A percentile compares a stretch with the other conserved stretches of the same genome.
phyloP scores from a whole-genome alignment of 2,329 filamentous ascomycete genomes.

The Thelonectria olida region DNA sequence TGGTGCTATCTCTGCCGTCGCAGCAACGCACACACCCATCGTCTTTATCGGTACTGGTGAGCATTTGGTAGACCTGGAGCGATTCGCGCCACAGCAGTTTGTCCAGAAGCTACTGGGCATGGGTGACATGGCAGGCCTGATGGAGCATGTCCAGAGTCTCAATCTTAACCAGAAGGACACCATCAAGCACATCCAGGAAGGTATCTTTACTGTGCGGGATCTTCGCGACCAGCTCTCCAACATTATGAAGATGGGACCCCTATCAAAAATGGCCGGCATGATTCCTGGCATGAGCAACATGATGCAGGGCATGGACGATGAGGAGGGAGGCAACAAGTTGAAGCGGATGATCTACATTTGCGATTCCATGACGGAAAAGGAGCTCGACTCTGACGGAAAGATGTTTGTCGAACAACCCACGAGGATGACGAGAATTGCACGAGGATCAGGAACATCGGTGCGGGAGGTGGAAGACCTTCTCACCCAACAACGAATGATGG shows the following conservation, averaged over 20 bases:
- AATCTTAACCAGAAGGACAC: slow-evolving; percentile 98
- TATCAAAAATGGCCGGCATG: slow-evolving; percentile 98
- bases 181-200: slow-evolving; percentile 98
- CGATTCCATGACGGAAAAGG: slow-evolving; percentile 96
- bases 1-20: slow-evolving; percentile 96
- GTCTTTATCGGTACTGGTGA: slow-evolving; percentile 98
- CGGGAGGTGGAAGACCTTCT: slow-evolving; percentile 94
- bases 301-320: slow-evolving; percentile 97
- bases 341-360: slow-evolving; percentile 99
- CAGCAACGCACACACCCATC: slow-evolving; percentile 94
- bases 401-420: slow-evolving; percentile 92
- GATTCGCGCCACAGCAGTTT: slow-evolving; percentile 92
- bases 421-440: slow-evolving; percentile 90
- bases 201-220: slow-evolving; percentile 94
- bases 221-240: slow-evolving; percentile 94
- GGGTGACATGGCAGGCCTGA: slow-evolving; percentile 94
- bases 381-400: slow-evolving; percentile 95
- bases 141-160: slow-evolving; percentile 95
- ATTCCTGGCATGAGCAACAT: slow-evolving; percentile 93
- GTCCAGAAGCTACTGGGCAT: slow-evolving; percentile 94
- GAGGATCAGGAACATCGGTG: slow-evolving; percentile 89
- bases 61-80: slow-evolving; percentile 94
- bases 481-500: slow-evolving; percentile 99
- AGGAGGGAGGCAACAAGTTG: slow-evolving; percentile 91
- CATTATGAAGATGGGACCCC: slow-evolving; percentile 99